These are phyloP conservation scores for Corylus americana DNA, from an alignment of 306 rosid genomes.

Conservation along the genomic window DNA sequence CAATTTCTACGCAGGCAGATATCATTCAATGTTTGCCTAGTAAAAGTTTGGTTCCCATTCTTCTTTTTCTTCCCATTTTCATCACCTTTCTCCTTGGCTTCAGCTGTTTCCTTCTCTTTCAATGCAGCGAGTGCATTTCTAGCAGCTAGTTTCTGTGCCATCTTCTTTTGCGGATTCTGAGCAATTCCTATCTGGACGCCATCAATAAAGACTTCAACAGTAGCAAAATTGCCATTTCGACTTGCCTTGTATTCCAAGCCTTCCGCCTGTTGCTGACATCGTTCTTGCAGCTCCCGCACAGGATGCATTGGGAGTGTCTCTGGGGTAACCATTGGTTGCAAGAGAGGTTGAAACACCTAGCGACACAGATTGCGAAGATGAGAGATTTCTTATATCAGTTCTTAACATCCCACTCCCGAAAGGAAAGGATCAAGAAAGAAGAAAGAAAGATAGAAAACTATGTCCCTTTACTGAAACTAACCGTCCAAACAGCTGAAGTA, in stretches of 20 bases:
- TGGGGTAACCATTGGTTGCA: slow-evolving; percentile 98
- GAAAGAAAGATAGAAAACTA: slow-evolving; percentile 8
- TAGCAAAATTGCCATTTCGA: slow-evolving; percentile 88
- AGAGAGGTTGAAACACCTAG: slow-evolving; percentile 89
- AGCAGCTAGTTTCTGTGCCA: slow-evolving; percentile 99
- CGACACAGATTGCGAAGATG: slow-evolving; percentile 15
- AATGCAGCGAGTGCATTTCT: slow-evolving; percentile 89
- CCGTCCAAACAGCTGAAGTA: slow-evolving; percentile 84
- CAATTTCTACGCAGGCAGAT: slow-evolving; percentile 92
- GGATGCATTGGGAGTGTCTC: slow-evolving; percentile 99
- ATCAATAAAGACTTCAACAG: slow-evolving; percentile 92
- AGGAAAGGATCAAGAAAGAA: neutral
- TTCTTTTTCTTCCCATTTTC: slow-evolving; percentile 73
- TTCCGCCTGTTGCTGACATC: slow-evolving; percentile 99
- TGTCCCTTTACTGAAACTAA: slow-evolving; percentile 18
- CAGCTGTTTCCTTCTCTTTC: slow-evolving; percentile 76
- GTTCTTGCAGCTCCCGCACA: slow-evolving; percentile 97
- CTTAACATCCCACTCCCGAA: slow-evolving; percentile 7
- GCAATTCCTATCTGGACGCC: slow-evolving; percentile 86
- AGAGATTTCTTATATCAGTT: slow-evolving; percentile 14
- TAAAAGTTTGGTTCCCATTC: slow-evolving; percentile 84
- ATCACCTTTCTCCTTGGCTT: slow-evolving; percentile 57
- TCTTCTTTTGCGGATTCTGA: slow-evolving; percentile 95
- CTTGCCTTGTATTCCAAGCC: slow-evolving; percentile 93
- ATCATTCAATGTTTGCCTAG: slow-evolving; percentile 90